These are phyloP conservation scores for Rhodotorula kratochvilovae DNA, from an alignment of 768 basidiomycete genomes.

Conservation along the genomic window DNA sequence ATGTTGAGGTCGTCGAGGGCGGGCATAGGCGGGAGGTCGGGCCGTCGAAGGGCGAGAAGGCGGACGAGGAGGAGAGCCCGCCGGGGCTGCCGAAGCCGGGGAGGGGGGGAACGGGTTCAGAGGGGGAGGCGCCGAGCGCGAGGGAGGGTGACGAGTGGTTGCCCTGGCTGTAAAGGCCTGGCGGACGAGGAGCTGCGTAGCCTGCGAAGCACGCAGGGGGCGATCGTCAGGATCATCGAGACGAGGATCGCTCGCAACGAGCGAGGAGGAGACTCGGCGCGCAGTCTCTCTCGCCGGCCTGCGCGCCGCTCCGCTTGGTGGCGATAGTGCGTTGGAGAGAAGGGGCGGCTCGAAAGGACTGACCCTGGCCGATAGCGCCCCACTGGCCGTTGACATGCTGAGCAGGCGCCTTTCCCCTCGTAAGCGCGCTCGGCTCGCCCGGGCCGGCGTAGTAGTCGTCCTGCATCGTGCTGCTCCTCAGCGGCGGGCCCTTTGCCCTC, in stretches of 20 bases:
- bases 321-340: too few species aligned
- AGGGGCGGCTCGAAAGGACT: too few species aligned
- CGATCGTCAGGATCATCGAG: not conserved
- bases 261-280: too few species aligned
- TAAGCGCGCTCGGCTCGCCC: conserved; percentile 24
- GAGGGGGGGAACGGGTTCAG: not conserved
- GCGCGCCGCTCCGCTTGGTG: too few species aligned
- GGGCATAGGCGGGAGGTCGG: conserved; percentile 22
- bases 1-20: conserved; percentile 37
- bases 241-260: too few species aligned
- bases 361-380: conserved; percentile 31
- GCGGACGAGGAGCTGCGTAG: conserved; percentile 2
- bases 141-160: conserved; percentile 38
- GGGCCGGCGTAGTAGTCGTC: conserved; percentile 30
- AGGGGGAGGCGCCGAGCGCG: not conserved
- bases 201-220: not conserved
- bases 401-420: conserved; percentile 19
- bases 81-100: conserved; percentile 1
- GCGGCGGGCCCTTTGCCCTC: conserved; percentile 13
- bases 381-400: conserved; percentile 1
- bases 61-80: not conserved
- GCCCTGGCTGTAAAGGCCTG: conserved; percentile 31
- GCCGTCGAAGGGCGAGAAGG: conserved; percentile 24
- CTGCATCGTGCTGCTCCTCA: conserved; percentile 26
- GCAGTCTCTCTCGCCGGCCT: too few species aligned